Evolutionary conservation across 495 filamentous ascomycete species (phyloP), one percentile per base, ranked within the genome.

Genomic region (Penicillium herquei): DNA sequence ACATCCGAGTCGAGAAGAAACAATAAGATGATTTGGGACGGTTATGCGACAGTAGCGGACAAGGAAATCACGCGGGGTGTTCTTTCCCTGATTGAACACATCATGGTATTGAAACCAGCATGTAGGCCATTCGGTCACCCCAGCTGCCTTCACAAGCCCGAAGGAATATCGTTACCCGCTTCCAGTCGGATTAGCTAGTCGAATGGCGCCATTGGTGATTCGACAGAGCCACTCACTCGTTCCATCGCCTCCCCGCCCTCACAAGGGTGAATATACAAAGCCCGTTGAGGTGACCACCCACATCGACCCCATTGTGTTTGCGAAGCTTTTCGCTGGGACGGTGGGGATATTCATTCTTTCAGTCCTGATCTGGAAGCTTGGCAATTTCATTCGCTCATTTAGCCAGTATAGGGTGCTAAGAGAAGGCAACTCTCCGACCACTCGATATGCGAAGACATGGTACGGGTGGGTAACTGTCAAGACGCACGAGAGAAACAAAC

Each of bases 361-460:
- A 0, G 68, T 77, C 11, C 41, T 78, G 3, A 69, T 76, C 43
- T 78, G 76, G 76, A 78, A 71, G 56, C 41, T 65, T 34, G 74
- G 73, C 11, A 54, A 56, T n/a, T 70, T 74, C 40, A 52, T 73
- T 49, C 71, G 74, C 35, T 62, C 46, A 7, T 71, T 75, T 47
- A 76, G 67, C 7, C 56, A 58, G 52, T 39, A 64, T 26, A 70
- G 62, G 56, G 68, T 78, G 35, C 51, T 75, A 21, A 14, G 57
- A 40, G 59, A 51, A 39, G 71, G 70, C 31, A 78, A 70, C 54
- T 40, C 57, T 5, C 51, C 66, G 11, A 62, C 57, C 3, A 57
- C 63, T 53, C 73, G 76, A 9, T 77, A 72, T 56, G 64, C 70
- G 26, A 70, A 64, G 42, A 78, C 74, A 12, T 78, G 76, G 76